Conservation (phyloP, 202 grass and related monocot species). For the Eragrostis tef region DNA sequence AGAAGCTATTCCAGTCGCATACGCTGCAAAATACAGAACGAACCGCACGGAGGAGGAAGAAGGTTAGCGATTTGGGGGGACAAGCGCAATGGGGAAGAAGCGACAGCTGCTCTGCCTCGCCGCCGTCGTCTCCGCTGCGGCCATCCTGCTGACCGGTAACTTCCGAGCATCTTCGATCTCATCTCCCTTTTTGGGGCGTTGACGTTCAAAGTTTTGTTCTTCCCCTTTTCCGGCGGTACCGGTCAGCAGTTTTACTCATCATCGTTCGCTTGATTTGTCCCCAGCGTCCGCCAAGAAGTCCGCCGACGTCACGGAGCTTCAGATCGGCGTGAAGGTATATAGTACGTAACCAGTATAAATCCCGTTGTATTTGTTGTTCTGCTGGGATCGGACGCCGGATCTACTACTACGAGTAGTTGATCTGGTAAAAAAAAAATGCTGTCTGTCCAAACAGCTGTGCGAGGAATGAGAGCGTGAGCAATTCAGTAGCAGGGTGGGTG, state of each 20-base stretch:
- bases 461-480: background rate
- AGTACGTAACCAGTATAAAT: background rate
- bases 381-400: conserved; percentile 38
- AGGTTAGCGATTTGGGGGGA: background rate
- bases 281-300: conserved; percentile 87
- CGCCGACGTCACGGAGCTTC: conserved; percentile 74
- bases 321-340: conserved; percentile 85
- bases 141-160: conserved; percentile 59
- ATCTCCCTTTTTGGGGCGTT: background rate
- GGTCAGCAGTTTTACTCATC: conserved; percentile 27
- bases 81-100: conserved; percentile 42
- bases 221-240: background rate
- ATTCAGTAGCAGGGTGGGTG: background rate
- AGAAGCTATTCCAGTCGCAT: background rate
- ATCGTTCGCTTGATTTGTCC: conserved; percentile 31
- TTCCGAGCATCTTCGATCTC: background rate
- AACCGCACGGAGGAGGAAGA: background rate
- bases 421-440: background rate
- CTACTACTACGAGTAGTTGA: background rate
- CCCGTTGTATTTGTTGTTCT: background rate
- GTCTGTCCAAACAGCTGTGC: background rate
- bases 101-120: conserved; percentile 48
- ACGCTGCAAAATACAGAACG: background rate
- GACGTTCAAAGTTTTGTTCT: background rate
- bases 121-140: conserved; percentile 32